Percentiles rank a stretch among this genome's conserved stretches.
These are phyloP conservation scores for Carex cristatella DNA, from an alignment of 176 grass and related monocot genomes.

Conservation along the genomic window DNA sequence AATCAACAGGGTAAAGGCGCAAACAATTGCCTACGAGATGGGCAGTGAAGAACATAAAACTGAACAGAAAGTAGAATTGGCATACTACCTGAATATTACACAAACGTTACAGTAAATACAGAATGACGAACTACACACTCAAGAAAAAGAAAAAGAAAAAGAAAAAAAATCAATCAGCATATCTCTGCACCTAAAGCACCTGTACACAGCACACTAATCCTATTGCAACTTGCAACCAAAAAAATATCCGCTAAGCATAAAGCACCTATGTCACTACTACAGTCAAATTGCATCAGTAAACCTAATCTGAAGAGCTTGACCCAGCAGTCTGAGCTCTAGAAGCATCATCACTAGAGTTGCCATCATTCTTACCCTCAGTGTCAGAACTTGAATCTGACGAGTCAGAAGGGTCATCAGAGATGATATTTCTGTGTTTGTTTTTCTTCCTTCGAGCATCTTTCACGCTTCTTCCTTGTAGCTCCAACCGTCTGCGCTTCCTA, in stretches of 20 bases:
- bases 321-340: conserved; percentile 36
- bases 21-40: not conserved
- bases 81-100: conserved; percentile 4
- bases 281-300: conserved; percentile 4
- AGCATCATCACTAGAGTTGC: conserved; percentile 17
- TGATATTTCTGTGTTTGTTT: conserved; percentile 31
- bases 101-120: conserved; percentile 2
- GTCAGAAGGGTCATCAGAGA: conserved; percentile 38
- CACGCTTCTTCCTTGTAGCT: conserved; percentile 42
- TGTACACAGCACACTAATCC: conserved; percentile 16
- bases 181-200: not conserved
- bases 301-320: conserved; percentile 45
- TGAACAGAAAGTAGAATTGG: not conserved
- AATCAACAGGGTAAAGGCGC: not conserved
- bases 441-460: conserved; percentile 55
- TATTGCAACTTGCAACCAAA: not conserved
- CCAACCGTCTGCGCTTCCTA: conserved; percentile 57
- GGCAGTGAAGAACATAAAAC: not conserved
- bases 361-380: conserved; percentile 30
- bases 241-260: not conserved
- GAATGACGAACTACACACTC: not conserved
- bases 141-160: not conserved
- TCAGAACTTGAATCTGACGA: conserved; percentile 67
- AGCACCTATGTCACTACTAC: conserved; percentile 9
- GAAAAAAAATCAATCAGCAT: conserved; percentile 1